Conservation (phyloP, 148 eudicot genomes). For the Arctostaphylos glauca region DNA sequence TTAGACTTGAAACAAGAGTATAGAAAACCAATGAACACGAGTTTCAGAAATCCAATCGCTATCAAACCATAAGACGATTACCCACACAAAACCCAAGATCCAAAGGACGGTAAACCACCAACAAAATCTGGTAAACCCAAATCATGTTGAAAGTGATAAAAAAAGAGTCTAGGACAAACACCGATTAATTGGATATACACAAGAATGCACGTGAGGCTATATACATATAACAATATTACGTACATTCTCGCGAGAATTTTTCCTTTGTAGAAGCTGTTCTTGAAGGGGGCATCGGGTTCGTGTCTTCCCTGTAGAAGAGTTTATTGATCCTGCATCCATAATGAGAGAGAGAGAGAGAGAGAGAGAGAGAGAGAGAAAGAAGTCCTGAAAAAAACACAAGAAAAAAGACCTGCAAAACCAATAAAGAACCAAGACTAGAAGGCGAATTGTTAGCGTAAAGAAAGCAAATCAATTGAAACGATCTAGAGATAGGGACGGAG, state of each 20-base stretch:
- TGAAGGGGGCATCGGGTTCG: slow-evolving; percentile 47
- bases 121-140: not conserved
- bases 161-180: not conserved
- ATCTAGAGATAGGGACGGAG: no score
- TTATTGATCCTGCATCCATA: slow-evolving; percentile 50
- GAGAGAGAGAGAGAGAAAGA: not conserved
- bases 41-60: not conserved
- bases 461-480: no score
- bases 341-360: slow-evolving; percentile 2
- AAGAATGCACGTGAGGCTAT: not conserved
- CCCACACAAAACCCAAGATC: not conserved
- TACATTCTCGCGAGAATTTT: slow-evolving; percentile 72
- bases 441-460: slow-evolving; percentile 15
- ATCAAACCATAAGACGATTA: not conserved
- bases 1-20: not conserved
- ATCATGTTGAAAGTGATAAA: not conserved
- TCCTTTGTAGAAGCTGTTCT: slow-evolving; percentile 54
- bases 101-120: not conserved
- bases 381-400: not conserved
- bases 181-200: not conserved
- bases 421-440: slow-evolving; percentile 19
- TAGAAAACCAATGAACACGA: not conserved
- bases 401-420: slow-evolving; percentile 13
- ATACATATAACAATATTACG: not conserved
- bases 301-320: slow-evolving; percentile 27